Base-by-base conservation (phyloP, 202 grass and related monocot genomes). In the Miscanthus sacchariflorus region DNA sequence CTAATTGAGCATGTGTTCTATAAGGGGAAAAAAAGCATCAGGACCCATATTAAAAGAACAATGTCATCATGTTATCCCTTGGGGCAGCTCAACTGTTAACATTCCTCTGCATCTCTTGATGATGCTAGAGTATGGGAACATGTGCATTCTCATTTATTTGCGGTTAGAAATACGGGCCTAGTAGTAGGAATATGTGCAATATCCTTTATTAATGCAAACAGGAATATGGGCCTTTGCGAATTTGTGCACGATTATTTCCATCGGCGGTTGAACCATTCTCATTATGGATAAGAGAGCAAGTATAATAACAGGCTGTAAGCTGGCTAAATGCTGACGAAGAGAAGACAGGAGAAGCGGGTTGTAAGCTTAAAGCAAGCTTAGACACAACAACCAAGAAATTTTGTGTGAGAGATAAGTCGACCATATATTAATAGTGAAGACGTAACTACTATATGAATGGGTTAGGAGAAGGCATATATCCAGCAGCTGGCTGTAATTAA, bases 41-140 rank as follows among this genome's bases (percentile, higher is more conserved):
- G 11, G 12, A 8, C 72, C 72, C 80, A 14, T 48, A 48, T 48
- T 48, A 48, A 48, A 48, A 13, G 45, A 48, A 48, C 2, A 39
- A 15, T 8, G 17, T 9, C 17, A 42, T 40, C n/a, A 49, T 18
- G 15, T 42, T 10, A 83, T 74, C n/a, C 38, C 3, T 25, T 18
- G 13, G 19, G 27, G 68, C 59, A 48, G 56, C 13, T 15, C 35
- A 23, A 24, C 78, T 79, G 45, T 70, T 74, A 84, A 79, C 84
- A 44, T 24, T 74, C 49, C 15, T 78, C 44, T 80, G 58, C 75
- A 87, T 75, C 33, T 87, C 21, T 72, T 72, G 45, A 54, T 90
- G 64, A 71, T 42, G 27, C 23, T 38, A 43, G n/a, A 9, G 28
- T 30, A 30, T 30, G 45, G 46, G 6, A 25, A 78, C 46, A 11